A percentile compares a stretch with the other conserved stretches of the same genome.
phyloP scores from a whole-genome alignment of 805 yeast species.

The Ogataea allantospora region DNA sequence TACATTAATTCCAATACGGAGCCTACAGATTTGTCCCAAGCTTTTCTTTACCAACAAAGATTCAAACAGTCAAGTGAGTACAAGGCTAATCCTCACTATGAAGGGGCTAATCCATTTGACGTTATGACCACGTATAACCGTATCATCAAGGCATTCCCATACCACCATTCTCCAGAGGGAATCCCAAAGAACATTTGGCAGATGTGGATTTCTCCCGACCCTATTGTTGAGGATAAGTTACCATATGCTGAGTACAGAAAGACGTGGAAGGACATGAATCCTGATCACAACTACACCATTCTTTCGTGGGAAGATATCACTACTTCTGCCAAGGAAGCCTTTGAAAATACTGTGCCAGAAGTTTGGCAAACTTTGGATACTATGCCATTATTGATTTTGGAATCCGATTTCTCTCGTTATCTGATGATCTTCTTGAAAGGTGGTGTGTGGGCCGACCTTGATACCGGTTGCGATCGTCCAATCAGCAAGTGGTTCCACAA shows the following conservation, averaged over 20 bases:
- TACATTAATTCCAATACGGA: not conserved
- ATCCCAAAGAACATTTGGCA: slow-evolving; percentile 22
- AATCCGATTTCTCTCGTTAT: slow-evolving; percentile 88
- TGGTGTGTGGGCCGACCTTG: slow-evolving; percentile 86
- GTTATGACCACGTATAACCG: slow-evolving; percentile 15
- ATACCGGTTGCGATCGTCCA: slow-evolving; percentile 68
- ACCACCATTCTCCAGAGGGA: slow-evolving; percentile 12
- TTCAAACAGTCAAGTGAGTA: slow-evolving; percentile 31
- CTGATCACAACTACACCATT: slow-evolving; percentile 61
- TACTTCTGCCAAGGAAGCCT: slow-evolving; percentile 46
- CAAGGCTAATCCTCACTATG: slow-evolving; percentile 35
- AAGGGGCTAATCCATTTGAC: slow-evolving; percentile 31
- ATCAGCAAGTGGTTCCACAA: slow-evolving; percentile 59
- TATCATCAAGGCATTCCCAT: slow-evolving; percentile 16
- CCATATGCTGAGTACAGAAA: slow-evolving; percentile 41
- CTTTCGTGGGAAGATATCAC: slow-evolving; percentile 54
- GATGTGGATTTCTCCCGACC: slow-evolving; percentile 19
- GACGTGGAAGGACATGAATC: slow-evolving; percentile 63
- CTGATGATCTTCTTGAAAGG: slow-evolving; percentile 79
- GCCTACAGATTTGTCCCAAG: slow-evolving; percentile 5
- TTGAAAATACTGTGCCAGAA: slow-evolving; percentile 66
- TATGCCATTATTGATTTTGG: slow-evolving; percentile 75
- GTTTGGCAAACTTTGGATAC: slow-evolving; percentile 67
- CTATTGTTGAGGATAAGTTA: slow-evolving; percentile 46
- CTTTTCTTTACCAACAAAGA: slow-evolving; percentile 8